Evolutionary conservation across 345 rosid genomes (phyloP), one percentile per base, ranked within the genome.

Genomic region (Atalantia buxifolia): DNA sequence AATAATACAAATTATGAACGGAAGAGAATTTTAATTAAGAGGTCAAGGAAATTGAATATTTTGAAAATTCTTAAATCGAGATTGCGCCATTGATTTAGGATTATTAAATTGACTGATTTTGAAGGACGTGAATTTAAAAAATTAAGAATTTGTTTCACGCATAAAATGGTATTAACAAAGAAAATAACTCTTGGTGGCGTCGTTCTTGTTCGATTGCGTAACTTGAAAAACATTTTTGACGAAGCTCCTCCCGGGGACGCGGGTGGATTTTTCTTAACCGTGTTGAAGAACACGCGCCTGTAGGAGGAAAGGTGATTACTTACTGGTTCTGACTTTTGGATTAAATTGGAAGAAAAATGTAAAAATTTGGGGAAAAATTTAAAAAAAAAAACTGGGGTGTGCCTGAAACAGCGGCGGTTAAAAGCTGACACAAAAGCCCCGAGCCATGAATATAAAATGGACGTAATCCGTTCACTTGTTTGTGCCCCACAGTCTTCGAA

Each of bases 401-500:
- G 48, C 16, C 55, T 13, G 28, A 74, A 62, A 36, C 56, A 7
- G 60, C 76, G 76, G 76, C 76, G 76, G 56, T 60, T 9, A 72
- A 57, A 57, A 25, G 21, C 66, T 72, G 76, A 72, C 22, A 56
- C 50, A 55, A 3, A 45, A 25, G 31, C 25, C 74, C 40, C 50
- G 25, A 38, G 50, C 30, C 50, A n/a, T 40, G 30, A 3, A 45
- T 45, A 45, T 45, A 45, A 45, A 45, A 13, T 0, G 2, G 50
- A 45, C 10, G 16, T 45, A 45, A 45, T 45, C 50, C 50, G 1
- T 45, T 45, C 50, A 13, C 50, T 13, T 45, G 18, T 45, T 45
- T 45, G 50, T 45, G 50, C 50, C 50, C 50, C 50, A 45, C 18
- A 4, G 50, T 45, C 50, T 45, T 45, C 50, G 18, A 45, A 45